Base-by-base conservation (phyloP, 2,329 filamentous ascomycete species). In the Aureobasidium sp. region DNA sequence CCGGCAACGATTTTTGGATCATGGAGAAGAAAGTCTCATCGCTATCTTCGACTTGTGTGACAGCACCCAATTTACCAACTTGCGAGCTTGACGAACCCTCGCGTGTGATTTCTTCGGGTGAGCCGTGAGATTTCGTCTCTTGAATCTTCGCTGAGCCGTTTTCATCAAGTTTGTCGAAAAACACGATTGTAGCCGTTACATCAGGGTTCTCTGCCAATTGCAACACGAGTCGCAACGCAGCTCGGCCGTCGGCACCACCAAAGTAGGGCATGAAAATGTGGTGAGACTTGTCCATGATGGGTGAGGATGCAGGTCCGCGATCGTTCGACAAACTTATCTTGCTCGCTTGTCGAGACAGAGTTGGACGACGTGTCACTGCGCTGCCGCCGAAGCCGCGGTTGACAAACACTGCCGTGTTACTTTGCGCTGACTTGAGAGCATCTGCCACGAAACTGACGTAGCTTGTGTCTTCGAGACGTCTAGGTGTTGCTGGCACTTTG, bases 261-360 rank as follows among this genome's bases (percentile, higher is more conserved):
- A 95, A 84, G 70, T 89, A 97, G 0, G 90, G 86, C 51, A 95
- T 75, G 66, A 95, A 90, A 59, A 97, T 78, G 65, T 91, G 89
- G 64, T 95, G 89, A 30, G 81, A 83, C 56, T 83, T 84, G 62
- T 88, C 80, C 5, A 76, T 73, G 4, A 83, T 76, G 0, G 85
- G 81, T 1, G 78, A 72, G 17, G 78, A 70, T 0, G 77, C 71
- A 17, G 53, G 52, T 50, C 85, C 80, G n/a, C 74, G 71, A 27
- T 76, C 70, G 59, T 79, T 81, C 56, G 78, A 75, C 42, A 86
- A 68, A 30, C 84, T 87, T 42, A 83, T 63, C 5, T 74, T 71
- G 55, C 82, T 83, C 37, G 75, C 57, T 4, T 72, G 76, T 6
- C 76, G 76, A 47, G 66, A 68, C 10, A 84, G 66, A 29, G 58